phyloP scores from a whole-genome alignment of 2,329 filamentous ascomycete species.

The Aurifilum marmelostoma region DNA sequence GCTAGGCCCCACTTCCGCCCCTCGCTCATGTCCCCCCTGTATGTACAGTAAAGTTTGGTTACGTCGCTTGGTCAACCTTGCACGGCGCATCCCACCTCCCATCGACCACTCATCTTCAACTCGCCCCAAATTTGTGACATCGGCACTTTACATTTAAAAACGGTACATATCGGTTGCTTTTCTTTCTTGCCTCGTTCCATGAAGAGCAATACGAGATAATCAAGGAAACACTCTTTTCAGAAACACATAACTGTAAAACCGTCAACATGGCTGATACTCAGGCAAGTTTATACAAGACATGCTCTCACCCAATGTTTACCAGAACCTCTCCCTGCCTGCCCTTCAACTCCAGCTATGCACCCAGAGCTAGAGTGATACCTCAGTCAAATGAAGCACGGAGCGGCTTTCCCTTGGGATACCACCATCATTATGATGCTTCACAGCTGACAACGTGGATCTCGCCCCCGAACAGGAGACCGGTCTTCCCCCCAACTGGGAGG shows the following conservation, averaged over 20 bases:
- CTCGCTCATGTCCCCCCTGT: not conserved
- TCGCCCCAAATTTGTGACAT: not conserved
- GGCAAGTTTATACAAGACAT: constrained; percentile 17
- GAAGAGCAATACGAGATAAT: not conserved
- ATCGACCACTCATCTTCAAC: constrained; percentile 3
- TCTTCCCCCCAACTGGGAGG: constrained; percentile 87
- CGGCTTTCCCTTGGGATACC: not conserved
- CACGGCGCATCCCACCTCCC: constrained; percentile 10
- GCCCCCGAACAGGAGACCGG: constrained; percentile 68
- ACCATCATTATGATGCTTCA: not conserved
- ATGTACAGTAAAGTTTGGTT: not conserved
- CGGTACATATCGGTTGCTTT: not conserved
- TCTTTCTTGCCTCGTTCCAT: not conserved
- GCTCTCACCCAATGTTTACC: constrained; percentile 12
- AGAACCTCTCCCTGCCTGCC: not conserved
- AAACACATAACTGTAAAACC: constrained; percentile 1
- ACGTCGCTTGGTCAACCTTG: constrained; percentile 29
- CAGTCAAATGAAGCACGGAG: not conserved
- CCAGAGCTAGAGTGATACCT: not conserved
- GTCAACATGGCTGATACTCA: constrained; percentile 27
- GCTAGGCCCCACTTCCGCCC: not conserved
- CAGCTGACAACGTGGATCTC: not conserved
- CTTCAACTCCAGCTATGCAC: not conserved
- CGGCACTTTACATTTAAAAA: constrained; percentile 7
- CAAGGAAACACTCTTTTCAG: not conserved